These are phyloP conservation scores for Fusarium piperis DNA, from an alignment of 2,329 filamentous ascomycete genomes.

Conservation along the genomic window DNA sequence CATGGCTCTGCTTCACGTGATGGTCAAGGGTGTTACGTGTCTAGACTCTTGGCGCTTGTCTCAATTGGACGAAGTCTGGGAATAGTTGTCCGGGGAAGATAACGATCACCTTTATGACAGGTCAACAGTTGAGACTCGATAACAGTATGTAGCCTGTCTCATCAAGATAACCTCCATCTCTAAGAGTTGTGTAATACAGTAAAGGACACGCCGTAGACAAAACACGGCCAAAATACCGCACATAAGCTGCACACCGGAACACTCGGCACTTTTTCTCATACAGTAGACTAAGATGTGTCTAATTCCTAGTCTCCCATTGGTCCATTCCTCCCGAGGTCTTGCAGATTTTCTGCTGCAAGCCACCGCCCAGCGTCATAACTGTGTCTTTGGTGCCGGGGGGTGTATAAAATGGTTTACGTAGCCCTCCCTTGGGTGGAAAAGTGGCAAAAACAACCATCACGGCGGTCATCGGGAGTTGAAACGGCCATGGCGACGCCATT, in stretches of 20 bases:
- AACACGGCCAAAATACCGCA: neutral
- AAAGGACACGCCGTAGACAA: neutral
- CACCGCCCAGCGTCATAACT: neutral
- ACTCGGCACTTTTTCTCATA: neutral
- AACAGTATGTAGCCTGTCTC: neutral
- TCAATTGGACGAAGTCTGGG: neutral
- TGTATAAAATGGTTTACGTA: neutral
- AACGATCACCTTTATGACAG: neutral
- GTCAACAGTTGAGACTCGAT: neutral
- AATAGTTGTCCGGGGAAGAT: neutral
- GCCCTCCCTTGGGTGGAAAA: neutral
- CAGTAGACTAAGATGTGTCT: neutral
- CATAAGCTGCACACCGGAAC: neutral
- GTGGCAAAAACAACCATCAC: neutral
- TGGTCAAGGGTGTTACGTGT: neutral
- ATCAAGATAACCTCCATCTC: neutral
- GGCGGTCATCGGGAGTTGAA: neutral
- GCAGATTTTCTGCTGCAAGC: neutral
- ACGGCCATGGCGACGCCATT: slow-evolving; percentile 34
- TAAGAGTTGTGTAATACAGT: neutral
- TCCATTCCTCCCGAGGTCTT: neutral
- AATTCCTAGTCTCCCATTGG: neutral
- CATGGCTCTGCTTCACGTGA: neutral
- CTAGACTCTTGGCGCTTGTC: neutral
- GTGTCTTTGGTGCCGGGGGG: neutral